Evolutionary conservation across 495 filamentous ascomycete genomes (phyloP).

Genomic region (Penicillium coprophilum): DNA sequence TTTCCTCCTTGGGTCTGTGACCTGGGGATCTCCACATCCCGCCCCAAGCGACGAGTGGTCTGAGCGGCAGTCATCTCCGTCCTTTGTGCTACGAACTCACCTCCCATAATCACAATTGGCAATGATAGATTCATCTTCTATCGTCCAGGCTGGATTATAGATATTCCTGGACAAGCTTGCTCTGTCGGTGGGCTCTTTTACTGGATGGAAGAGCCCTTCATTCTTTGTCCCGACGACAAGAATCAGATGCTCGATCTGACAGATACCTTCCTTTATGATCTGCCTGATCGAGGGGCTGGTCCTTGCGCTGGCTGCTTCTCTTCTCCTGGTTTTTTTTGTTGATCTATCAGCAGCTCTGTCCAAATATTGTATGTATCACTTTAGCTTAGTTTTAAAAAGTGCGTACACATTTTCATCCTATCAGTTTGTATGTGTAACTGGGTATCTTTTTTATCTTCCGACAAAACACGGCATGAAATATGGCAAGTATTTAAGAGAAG

Average conservation of each 20-base stretch:
- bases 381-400: slow-evolving; percentile 20
- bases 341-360: slow-evolving; percentile 18
- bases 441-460: neutral
- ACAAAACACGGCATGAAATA: neutral
- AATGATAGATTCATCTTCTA: slow-evolving; percentile 53
- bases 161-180: slow-evolving; percentile 39
- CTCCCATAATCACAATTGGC: slow-evolving; percentile 15
- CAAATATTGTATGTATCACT: slow-evolving; percentile 30
- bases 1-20: slow-evolving; percentile 23
- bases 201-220: slow-evolving; percentile 23
- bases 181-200: slow-evolving; percentile 32
- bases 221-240: slow-evolving; percentile 27
- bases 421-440: neutral
- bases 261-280: slow-evolving; percentile 17
- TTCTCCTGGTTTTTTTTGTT: slow-evolving; percentile 27
- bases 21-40: slow-evolving; percentile 11
- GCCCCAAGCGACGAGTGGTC: slow-evolving; percentile 14
- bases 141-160: slow-evolving; percentile 43
- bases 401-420: slow-evolving; percentile 14
- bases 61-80: neutral
- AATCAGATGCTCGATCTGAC: slow-evolving; percentile 26
- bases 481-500: neutral
- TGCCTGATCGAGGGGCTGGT: slow-evolving; percentile 22
- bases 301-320: slow-evolving; percentile 24
- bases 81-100: slow-evolving; percentile 2